These are phyloP conservation scores for Gymnopilus dilepis DNA, from an alignment of 768 basidiomycete genomes.

Conservation along the genomic window DNA sequence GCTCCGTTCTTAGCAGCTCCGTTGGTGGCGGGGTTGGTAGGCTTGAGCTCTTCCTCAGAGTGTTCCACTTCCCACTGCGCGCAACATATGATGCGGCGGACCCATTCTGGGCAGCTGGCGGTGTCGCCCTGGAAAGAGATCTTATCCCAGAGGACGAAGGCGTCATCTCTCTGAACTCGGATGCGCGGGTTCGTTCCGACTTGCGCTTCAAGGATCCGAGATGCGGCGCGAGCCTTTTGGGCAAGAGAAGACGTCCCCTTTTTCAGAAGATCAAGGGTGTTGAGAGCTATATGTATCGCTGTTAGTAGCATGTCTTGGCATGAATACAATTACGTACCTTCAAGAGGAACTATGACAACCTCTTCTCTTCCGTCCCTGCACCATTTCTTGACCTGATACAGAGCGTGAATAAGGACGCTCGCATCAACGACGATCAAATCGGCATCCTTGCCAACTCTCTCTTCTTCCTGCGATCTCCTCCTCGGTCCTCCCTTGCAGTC, in stretches of 20 bases:
- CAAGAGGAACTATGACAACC: constrained; percentile 82
- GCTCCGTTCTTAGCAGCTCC: constrained; percentile 9
- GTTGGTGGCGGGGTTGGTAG: constrained; percentile 7
- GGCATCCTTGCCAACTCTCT: constrained; percentile 63
- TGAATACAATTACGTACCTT: constrained; percentile 61
- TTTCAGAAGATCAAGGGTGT: constrained; percentile 91
- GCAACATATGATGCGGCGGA: constrained; percentile 83
- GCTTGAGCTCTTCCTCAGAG: constrained; percentile 36
- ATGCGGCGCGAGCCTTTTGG: constrained; percentile 83
- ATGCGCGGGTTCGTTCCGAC: constrained; percentile 85
- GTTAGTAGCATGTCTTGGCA: not conserved
- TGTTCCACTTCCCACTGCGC: constrained; percentile 76
- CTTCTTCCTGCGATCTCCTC: constrained; percentile 38
- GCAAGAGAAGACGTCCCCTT: constrained; percentile 84
- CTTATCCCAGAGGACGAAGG: constrained; percentile 81
- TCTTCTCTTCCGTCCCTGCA: constrained; percentile 79
- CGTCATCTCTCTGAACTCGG: constrained; percentile 81
- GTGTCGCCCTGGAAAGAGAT: constrained; percentile 56
- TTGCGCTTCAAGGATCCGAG: constrained; percentile 86
- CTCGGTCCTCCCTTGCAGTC: constrained; percentile 27
- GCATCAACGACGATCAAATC: constrained; percentile 82
- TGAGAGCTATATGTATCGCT: constrained; percentile 60
- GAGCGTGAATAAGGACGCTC: constrained; percentile 78
- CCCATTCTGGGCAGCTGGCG: constrained; percentile 74
- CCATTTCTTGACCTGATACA: constrained; percentile 84